phyloP scores from a whole-genome alignment of 2,329 filamentous ascomycete species.

The Dactylellina leptospora region DNA sequence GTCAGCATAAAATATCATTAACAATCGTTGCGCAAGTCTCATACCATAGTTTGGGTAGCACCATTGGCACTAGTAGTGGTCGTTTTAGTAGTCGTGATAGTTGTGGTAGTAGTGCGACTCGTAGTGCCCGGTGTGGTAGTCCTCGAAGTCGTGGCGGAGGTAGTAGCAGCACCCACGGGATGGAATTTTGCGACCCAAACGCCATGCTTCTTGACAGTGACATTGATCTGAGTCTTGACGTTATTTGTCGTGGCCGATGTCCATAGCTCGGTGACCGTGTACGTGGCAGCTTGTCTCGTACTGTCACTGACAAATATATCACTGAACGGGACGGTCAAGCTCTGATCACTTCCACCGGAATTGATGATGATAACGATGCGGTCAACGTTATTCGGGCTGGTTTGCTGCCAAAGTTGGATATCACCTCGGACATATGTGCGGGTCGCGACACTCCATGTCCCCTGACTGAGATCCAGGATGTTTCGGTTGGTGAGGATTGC shows the following conservation, averaged over 20 bases:
- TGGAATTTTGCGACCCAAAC: slow-evolving; percentile 30
- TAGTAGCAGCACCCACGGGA: slow-evolving; percentile 7
- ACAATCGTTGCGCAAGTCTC: neutral
- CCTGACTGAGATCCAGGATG: slow-evolving; percentile 62
- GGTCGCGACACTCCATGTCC: slow-evolving; percentile 58
- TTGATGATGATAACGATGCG: slow-evolving; percentile 56
- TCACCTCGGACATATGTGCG: slow-evolving; percentile 21
- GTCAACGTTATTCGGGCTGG: slow-evolving; percentile 58
- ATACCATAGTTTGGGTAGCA: slow-evolving; percentile 23
- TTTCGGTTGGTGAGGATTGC: slow-evolving; percentile 62
- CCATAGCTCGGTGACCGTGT: slow-evolving; percentile 63
- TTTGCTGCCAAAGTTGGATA: slow-evolving; percentile 55
- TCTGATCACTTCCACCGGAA: slow-evolving; percentile 20
- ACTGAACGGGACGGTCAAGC: slow-evolving; percentile 16
- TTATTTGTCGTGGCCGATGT: slow-evolving; percentile 54
- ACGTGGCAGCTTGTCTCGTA: slow-evolving; percentile 19
- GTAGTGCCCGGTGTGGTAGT: neutral
- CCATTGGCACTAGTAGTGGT: slow-evolving; percentile 8
- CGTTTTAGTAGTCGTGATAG: neutral
- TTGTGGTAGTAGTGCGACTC: neutral
- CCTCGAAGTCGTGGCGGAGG: neutral
- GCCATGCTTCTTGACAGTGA: slow-evolving; percentile 27
- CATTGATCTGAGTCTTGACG: slow-evolving; percentile 19
- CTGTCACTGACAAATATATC: slow-evolving; percentile 29
- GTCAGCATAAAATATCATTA: slow-evolving; percentile 1